Percentiles rank a stretch among this genome's conserved stretches.
These are phyloP conservation scores for thale cress (Arabidopsis thaliana) DNA, from an alignment of 345 rosid species.

Conservation along the genomic window DNA sequence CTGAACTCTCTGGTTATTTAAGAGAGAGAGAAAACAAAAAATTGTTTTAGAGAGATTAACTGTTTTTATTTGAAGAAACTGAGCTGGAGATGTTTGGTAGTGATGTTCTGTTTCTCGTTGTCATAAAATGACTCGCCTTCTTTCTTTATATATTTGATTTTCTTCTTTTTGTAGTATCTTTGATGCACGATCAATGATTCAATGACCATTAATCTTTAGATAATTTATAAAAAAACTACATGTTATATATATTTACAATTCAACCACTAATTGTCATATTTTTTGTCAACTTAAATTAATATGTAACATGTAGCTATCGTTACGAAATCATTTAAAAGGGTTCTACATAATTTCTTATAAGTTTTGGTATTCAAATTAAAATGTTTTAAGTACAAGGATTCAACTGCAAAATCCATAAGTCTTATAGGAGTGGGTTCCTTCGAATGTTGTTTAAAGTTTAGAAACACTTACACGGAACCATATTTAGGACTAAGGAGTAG, in stretches of 20 bases:
- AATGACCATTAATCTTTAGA: background rate
- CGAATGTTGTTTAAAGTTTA: background rate
- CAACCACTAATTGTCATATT: background rate
- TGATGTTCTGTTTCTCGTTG: slow-evolving; percentile 43
- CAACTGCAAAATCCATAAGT: slow-evolving; percentile 5
- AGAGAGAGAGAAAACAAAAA: background rate
- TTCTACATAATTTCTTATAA: background rate
- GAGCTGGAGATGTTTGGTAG: slow-evolving; percentile 42
- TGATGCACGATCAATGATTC: slow-evolving; percentile 16
- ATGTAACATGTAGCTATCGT: too few relatives aligned
- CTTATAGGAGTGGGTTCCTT: slow-evolving; percentile 4
- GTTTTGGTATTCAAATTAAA: background rate
- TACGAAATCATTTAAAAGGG: background rate
- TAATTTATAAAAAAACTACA: background rate
- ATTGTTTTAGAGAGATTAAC: slow-evolving; percentile 18
- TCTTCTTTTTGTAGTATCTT: slow-evolving; percentile 18
- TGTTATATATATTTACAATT: background rate
- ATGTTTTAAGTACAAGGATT: background rate
- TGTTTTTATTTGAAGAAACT: slow-evolving; percentile 21
- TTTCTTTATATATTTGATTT: slow-evolving; percentile 3
- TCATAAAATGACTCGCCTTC: slow-evolving; percentile 45
- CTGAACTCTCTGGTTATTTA: slow-evolving; percentile 14
- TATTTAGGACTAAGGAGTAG: background rate
- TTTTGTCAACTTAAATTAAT: too few relatives aligned
- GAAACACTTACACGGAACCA: background rate